These are phyloP conservation scores for Lipomyces yamadae DNA, from an alignment of 805 yeast genomes.

Conservation along the genomic window DNA sequence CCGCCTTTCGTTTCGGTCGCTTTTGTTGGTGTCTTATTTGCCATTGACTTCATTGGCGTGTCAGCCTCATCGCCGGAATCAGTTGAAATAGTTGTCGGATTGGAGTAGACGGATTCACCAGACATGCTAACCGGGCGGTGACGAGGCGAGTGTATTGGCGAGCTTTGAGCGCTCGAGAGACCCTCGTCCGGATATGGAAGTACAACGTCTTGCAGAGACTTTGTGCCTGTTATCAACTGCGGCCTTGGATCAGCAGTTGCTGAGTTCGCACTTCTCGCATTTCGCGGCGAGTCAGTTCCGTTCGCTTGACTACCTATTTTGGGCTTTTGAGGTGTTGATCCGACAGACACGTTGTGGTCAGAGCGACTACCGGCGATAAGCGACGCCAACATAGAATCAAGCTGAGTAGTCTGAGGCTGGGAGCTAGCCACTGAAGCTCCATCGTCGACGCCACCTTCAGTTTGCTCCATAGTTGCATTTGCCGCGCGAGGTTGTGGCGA, in stretches of 20 bases:
- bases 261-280: not conserved
- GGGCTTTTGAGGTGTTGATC: not conserved
- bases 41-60: constrained; percentile 8
- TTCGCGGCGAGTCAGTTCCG: not conserved
- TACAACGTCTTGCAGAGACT: constrained; percentile 8
- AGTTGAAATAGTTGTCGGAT: constrained; percentile 39
- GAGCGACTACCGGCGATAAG: constrained; percentile 7
- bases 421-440: constrained; percentile 9
- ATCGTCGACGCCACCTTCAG: not conserved
- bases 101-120: constrained; percentile 37
- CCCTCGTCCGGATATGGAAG: constrained; percentile 24
- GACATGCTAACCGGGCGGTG: constrained; percentile 39
- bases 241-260: not conserved
- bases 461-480: not conserved
- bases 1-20: constrained; percentile 38
- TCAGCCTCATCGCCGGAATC: constrained; percentile 26
- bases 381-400: constrained; percentile 27
- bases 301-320: not conserved
- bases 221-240: not conserved
- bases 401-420: constrained; percentile 16
- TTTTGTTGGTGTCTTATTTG: not conserved
- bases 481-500: constrained; percentile 9
- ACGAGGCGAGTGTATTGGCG: constrained; percentile 38
- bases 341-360: not conserved
- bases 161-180: constrained; percentile 33